Base-by-base conservation (phyloP, 78 protist genomes). In the Dictyostelium intermedium region DNA sequence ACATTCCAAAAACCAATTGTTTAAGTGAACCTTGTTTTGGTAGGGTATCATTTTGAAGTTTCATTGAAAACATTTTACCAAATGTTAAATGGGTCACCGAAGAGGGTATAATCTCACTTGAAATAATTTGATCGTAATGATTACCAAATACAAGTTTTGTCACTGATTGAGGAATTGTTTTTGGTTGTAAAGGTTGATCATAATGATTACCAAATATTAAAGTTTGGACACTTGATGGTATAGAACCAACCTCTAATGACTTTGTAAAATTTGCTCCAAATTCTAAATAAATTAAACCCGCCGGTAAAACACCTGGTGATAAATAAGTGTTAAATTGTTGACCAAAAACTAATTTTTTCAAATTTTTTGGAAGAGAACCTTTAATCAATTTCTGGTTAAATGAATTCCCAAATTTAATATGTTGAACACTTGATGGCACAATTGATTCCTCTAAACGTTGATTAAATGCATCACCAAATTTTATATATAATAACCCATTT, bases 261-360 rank as follows among this genome's bases (percentile, higher is more conserved):
- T 53, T 43, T 25, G 60, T 82, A 23, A 60, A 82, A 37, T 30
- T n/a, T 16, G 37, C 23, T 34, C 87, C 87, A 82, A 82, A 82
- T 9, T 27, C 35, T 9, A 82, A 66, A 16, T 82, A 14, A 11
- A 66, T 9, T 14, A 82, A 9, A 39, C 66, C 41, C 9, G 4
- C 20, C 61, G 87, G 87, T 35, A 82, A 37, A 37, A 50, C 76
- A 6, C 77, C 73, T n/a, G n/a, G 20, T 4, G 25, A 23, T 4
- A 82, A 9, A 16, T 3, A 8, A 13, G 14, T 13, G 35, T 82
- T 82, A n/a, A 60, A 82, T n/a, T 82, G 41, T 34, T 82, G n/a
- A 63, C 76, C 77, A 69, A 69, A 69, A 9, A 69, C 77, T 3
- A 69, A 30, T 5, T 69, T 69, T 13, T 69, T 69, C 14, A 69